Percentiles rank a stretch among this genome's conserved stretches.
phyloP scores from a whole-genome alignment of 352 stramenopile genomes.

The Globisporangium iwayamae region DNA sequence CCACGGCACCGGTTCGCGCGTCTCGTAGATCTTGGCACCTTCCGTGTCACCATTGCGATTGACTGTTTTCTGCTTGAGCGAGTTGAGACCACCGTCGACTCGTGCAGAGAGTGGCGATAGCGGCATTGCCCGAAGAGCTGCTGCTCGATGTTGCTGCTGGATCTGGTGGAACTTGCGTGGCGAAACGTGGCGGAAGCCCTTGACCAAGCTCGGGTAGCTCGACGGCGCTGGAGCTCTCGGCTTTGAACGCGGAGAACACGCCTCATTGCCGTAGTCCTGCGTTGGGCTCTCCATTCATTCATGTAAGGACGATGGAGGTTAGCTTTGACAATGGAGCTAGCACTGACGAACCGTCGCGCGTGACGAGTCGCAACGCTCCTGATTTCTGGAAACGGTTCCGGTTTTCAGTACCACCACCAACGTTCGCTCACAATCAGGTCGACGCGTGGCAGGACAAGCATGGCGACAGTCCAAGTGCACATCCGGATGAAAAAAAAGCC shows the following conservation, averaged over 20 bases:
- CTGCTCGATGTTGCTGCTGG: constrained; percentile 31
- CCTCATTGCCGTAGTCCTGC: not conserved
- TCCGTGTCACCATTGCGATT: not conserved
- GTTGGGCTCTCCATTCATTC: constrained; percentile 3
- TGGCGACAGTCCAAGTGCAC: constrained; percentile 27
- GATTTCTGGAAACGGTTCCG: constrained; percentile 1
- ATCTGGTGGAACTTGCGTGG: constrained; percentile 43
- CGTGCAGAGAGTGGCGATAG: constrained; percentile 26
- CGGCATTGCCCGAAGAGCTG: constrained; percentile 23
- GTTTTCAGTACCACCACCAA: not conserved
- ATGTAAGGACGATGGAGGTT: not conserved
- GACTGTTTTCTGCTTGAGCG: not conserved
- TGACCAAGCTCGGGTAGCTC: not conserved
- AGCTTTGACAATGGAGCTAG: not conserved
- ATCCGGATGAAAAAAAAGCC: constrained; percentile 25
- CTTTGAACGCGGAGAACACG: not conserved
- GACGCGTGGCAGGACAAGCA: not conserved
- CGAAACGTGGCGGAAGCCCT: constrained; percentile 31
- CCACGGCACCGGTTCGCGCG: constrained; percentile 22
- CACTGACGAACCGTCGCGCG: not conserved
- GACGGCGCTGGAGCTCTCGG: constrained; percentile 1
- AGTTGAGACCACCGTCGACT: not conserved
- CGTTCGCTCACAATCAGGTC: not conserved
- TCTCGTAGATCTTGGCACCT: not conserved
- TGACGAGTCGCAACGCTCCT: not conserved